A percentile compares a stretch with the other conserved stretches of the same genome.
Evolutionary conservation across 345 rosid species (phyloP).

Genomic region (Sapria himalayana): DNA sequence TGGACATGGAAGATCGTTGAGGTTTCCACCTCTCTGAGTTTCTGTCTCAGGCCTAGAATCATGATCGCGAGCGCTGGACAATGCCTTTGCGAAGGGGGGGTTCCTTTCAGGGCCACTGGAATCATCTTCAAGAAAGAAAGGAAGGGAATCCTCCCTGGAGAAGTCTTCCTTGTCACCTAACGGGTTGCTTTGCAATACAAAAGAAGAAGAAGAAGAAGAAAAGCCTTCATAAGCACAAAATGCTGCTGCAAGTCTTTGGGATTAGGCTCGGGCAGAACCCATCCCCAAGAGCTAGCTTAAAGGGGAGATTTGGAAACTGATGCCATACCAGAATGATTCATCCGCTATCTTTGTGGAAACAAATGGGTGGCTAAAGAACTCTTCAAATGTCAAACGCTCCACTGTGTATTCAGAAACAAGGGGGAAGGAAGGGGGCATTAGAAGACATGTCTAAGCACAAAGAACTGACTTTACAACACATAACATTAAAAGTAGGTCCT

Average conservation of each 20-base stretch:
- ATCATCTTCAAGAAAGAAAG: constrained; percentile 73
- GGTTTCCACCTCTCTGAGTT: constrained; percentile 22
- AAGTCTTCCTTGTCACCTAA: constrained; percentile 32
- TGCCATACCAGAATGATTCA: constrained; percentile 32
- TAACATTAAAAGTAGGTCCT: too few relatives aligned
- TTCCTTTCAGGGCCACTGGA: constrained; percentile 58
- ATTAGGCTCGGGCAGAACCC: constrained; percentile 7
- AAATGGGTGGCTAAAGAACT: constrained; percentile 83
- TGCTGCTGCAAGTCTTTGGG: constrained; percentile 21
- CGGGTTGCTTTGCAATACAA: constrained; percentile 26
- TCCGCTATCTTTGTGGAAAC: constrained; percentile 31
- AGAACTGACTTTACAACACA: too few relatives aligned
- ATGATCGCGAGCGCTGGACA: too few relatives aligned
- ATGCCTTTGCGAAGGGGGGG: constrained; percentile 37
- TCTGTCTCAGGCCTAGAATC: constrained; percentile 18
- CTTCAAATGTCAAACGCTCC: constrained; percentile 87
- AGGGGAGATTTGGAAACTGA: neutral
- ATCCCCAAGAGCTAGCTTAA: constrained; percentile 1
- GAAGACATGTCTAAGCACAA: too few relatives aligned
- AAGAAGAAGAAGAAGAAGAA: constrained; percentile 31
- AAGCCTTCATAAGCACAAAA: constrained; percentile 21
- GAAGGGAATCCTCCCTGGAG: constrained; percentile 65
- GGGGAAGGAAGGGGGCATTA: neutral
- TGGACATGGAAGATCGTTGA: constrained; percentile 20
- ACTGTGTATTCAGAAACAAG: constrained; percentile 27